These are phyloP conservation scores for Termitomyces sp. DNA, from an alignment of 768 basidiomycete genomes.

Conservation along the genomic window DNA sequence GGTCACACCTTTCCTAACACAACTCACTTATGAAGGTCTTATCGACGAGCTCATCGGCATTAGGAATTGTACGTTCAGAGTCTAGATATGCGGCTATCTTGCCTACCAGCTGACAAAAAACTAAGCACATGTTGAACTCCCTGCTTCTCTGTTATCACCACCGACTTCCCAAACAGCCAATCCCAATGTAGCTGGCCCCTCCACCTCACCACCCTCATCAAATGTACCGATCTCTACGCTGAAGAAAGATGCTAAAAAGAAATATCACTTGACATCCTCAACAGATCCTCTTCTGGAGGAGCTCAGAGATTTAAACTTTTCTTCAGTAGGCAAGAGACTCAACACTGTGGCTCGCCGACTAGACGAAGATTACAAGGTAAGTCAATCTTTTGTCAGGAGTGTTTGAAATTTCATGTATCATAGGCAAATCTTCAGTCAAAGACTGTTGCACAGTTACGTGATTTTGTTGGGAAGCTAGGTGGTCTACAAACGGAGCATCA, in stretches of 20 bases:
- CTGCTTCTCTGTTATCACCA: conserved; percentile 59
- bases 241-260: conserved; percentile 81
- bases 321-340: conserved; percentile 76
- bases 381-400: background rate
- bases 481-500: conserved; percentile 92
- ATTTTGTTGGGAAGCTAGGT: conserved; percentile 93
- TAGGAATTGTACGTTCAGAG: conserved; percentile 68
- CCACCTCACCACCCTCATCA: conserved; percentile 29
- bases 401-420: conserved; percentile 1
- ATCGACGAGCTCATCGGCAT: conserved; percentile 90
- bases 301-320: conserved; percentile 88
- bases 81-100: background rate
- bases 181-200: conserved; percentile 34
- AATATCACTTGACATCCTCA: conserved; percentile 72
- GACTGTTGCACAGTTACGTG: conserved; percentile 85
- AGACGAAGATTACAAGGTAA: conserved; percentile 89
- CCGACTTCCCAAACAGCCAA: conserved; percentile 38
- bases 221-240: conserved; percentile 42
- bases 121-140: conserved; percentile 76
- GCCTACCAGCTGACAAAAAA: conserved; percentile 5
- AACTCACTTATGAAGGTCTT: conserved; percentile 94
- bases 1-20: conserved; percentile 93
- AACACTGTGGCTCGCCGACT: conserved; percentile 78
- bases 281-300: conserved; percentile 81
- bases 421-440: conserved; percentile 83